These are phyloP conservation scores for Fusarium avenaceum DNA, from an alignment of 2,329 filamentous ascomycete genomes.

Conservation along the genomic window DNA sequence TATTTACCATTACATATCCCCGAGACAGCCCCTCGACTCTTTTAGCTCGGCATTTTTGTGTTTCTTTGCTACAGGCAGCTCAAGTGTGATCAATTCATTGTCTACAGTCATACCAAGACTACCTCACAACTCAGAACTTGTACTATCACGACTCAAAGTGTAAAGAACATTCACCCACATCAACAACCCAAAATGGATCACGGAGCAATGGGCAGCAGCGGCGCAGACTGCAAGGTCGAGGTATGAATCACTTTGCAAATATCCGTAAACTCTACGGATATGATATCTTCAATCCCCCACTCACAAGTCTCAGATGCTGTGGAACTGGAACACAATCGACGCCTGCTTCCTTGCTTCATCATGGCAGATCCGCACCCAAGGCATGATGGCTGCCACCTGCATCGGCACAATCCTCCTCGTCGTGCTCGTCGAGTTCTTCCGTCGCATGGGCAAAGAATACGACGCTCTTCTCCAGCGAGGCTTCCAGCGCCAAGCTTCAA, in stretches of 20 bases:
- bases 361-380: slow-evolving; percentile 79
- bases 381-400: slow-evolving; percentile 83
- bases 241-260: slow-evolving; percentile 40
- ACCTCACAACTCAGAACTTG: too few relatives aligned
- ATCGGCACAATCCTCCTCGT: slow-evolving; percentile 81
- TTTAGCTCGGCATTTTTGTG: background rate
- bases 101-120: too few relatives aligned
- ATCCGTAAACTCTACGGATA: background rate
- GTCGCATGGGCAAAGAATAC: slow-evolving; percentile 78
- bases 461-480: slow-evolving; percentile 73
- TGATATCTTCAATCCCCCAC: background rate
- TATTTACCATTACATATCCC: slow-evolving; percentile 25
- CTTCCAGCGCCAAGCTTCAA: slow-evolving; percentile 54
- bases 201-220: slow-evolving; percentile 37
- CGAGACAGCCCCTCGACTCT: slow-evolving; percentile 7
- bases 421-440: slow-evolving; percentile 77
- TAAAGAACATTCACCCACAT: background rate
- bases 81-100: too few relatives aligned
- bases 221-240: slow-evolving; percentile 51
- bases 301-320: slow-evolving; percentile 72
- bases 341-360: slow-evolving; percentile 77
- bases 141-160: background rate
- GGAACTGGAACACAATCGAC: slow-evolving; percentile 82
- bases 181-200: slow-evolving; percentile 28
- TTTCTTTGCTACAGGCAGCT: background rate